Percentiles rank a stretch among this genome's conserved stretches.
Conservation (phyloP, 2,329 filamentous ascomycete genomes). For the Colletotrichum ledebouriae region DNA sequence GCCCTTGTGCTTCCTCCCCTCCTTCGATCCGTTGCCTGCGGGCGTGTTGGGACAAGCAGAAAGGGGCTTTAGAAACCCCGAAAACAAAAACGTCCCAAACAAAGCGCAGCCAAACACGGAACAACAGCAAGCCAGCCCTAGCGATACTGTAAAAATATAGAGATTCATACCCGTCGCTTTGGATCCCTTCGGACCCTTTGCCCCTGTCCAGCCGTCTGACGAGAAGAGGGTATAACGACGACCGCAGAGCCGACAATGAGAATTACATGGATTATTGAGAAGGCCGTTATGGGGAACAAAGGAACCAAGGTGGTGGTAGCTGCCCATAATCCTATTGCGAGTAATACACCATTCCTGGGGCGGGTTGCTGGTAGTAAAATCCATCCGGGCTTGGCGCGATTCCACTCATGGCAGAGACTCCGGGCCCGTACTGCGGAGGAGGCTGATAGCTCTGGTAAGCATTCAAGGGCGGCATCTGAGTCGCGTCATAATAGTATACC, state of each 20-base stretch:
- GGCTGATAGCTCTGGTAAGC: conserved; percentile 66
- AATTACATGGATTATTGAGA: conserved; percentile 52
- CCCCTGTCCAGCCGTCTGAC: conserved; percentile 37
- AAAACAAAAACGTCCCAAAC: conserved; percentile 9
- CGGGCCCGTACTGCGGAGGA: conserved; percentile 49
- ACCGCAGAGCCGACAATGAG: conserved; percentile 42
- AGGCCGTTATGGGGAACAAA: conserved; percentile 38
- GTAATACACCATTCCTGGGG: conserved; percentile 72
- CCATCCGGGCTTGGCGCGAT: conserved; percentile 77
- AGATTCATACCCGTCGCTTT: conserved; percentile 35
- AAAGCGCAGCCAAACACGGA: conserved; percentile 27
- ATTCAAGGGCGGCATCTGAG: conserved; percentile 70
- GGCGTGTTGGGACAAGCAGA: conserved; percentile 24
- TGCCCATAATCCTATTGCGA: conserved; percentile 61
- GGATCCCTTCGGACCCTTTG: conserved; percentile 39
- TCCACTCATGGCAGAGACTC: conserved; percentile 78
- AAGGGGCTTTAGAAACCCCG: conserved; percentile 13
- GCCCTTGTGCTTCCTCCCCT: conserved; percentile 5
- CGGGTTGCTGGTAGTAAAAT: conserved; percentile 77
- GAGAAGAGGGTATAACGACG: conserved; percentile 36
- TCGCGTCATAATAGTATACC: conserved; percentile 92
- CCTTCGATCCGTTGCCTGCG: conserved; percentile 11
- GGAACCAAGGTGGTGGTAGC: conserved; percentile 24
- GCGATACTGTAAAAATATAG: conserved; percentile 38
- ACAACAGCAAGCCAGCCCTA: conserved; percentile 33